phyloP scores from a whole-genome alignment of 768 basidiomycete species.

The Agaricus subrufescens region DNA sequence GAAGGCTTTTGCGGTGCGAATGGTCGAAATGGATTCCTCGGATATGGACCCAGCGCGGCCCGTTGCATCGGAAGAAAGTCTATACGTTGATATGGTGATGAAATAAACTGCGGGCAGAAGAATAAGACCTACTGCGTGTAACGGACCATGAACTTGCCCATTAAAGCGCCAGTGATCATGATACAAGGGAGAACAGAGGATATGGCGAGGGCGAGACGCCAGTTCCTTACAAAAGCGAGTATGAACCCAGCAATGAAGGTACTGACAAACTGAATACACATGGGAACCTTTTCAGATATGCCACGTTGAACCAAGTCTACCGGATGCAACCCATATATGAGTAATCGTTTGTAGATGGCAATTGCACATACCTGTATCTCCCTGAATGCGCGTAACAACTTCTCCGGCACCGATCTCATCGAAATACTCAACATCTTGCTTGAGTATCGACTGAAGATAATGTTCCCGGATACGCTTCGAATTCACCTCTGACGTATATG shows the following conservation, averaged over 20 bases:
- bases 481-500: constrained; percentile 57
- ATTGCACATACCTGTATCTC: constrained; percentile 55
- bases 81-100: constrained; percentile 40
- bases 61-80: constrained; percentile 36
- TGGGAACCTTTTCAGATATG: constrained; percentile 74
- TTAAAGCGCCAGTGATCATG: constrained; percentile 53
- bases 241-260: constrained; percentile 76
- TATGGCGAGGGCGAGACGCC: constrained; percentile 74
- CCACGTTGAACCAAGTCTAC: constrained; percentile 77
- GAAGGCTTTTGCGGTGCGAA: constrained; percentile 83
- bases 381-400: constrained; percentile 79
- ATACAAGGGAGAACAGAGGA: constrained; percentile 74
- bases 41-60: constrained; percentile 74
- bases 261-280: constrained; percentile 45
- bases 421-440: constrained; percentile 79
- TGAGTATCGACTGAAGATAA: constrained; percentile 66
- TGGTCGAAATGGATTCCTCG: constrained; percentile 80
- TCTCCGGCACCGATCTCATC: constrained; percentile 84
- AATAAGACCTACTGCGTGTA: constrained; percentile 46
- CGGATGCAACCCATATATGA: not conserved
- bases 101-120: not conserved
- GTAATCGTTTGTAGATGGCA: not conserved
- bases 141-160: constrained; percentile 51
- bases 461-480: constrained; percentile 75
- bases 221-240: constrained; percentile 51